Evolutionary conservation across 2,329 filamentous ascomycete species (phyloP).

Genomic region (Colletotrichum abscissum): DNA sequence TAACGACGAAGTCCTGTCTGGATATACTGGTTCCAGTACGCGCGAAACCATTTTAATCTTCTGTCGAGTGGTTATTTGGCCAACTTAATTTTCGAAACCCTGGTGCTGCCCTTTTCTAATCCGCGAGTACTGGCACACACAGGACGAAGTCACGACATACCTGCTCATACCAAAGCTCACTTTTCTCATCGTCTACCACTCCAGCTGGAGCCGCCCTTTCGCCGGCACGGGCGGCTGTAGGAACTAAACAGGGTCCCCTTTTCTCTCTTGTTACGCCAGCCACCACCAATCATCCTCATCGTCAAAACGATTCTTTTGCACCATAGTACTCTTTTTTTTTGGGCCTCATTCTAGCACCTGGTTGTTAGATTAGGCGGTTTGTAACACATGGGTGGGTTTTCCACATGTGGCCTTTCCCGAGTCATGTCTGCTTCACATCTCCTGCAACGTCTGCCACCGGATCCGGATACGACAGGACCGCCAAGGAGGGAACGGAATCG

Average conservation of each 20-base stretch:
- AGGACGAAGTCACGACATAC: slow-evolving; percentile 38
- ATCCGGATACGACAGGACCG: slow-evolving; percentile 32
- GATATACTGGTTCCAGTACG: slow-evolving; percentile 37
- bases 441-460: slow-evolving; percentile 32
- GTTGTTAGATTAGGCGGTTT: slow-evolving; percentile 34
- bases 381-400: slow-evolving; percentile 35
- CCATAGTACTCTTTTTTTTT: slow-evolving; percentile 27
- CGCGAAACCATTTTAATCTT: slow-evolving; percentile 37
- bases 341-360: slow-evolving; percentile 24
- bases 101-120: slow-evolving; percentile 35
- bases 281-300: slow-evolving; percentile 12
- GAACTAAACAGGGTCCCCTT: slow-evolving; percentile 30
- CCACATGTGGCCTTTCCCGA: slow-evolving; percentile 35
- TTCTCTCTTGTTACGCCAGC: slow-evolving; percentile 28
- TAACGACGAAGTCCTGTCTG: slow-evolving; percentile 34
- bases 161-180: slow-evolving; percentile 35
- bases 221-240: slow-evolving; percentile 27
- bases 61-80: slow-evolving; percentile 35
- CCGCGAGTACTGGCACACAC: slow-evolving; percentile 36
- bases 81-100: slow-evolving; percentile 37
- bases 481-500: slow-evolving; percentile 35
- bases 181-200: slow-evolving; percentile 31
- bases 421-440: slow-evolving; percentile 37
- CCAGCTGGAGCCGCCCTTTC: slow-evolving; percentile 32
- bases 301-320: slow-evolving; percentile 31